Conservation (phyloP, 2,329 filamentous ascomycete species). For the Alternaria alternata region DNA sequence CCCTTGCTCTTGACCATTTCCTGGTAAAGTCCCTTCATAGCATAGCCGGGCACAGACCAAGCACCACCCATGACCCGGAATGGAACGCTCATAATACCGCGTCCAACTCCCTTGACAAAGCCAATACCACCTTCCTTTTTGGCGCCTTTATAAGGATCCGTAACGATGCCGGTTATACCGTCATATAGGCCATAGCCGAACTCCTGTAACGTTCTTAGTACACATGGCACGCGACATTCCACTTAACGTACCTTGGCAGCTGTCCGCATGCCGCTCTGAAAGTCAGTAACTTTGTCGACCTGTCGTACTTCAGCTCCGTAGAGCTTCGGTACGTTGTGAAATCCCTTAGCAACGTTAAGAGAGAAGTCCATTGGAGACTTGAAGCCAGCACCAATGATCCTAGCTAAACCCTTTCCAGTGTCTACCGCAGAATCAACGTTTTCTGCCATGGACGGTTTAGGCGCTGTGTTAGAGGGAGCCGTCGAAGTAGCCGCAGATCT, state of each 20-base stretch:
- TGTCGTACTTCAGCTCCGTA: slow-evolving; percentile 86
- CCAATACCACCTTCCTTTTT: slow-evolving; percentile 72
- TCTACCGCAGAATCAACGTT: slow-evolving; percentile 66
- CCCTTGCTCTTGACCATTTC: slow-evolving; percentile 76
- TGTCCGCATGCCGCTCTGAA: slow-evolving; percentile 77
- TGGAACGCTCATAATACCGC: slow-evolving; percentile 81
- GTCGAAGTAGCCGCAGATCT: slow-evolving; percentile 11
- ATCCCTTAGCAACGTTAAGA: slow-evolving; percentile 81
- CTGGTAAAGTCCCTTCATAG: slow-evolving; percentile 82
- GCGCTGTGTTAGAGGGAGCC: slow-evolving; percentile 23
- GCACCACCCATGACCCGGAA: slow-evolving; percentile 79
- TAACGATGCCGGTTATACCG: slow-evolving; percentile 81
- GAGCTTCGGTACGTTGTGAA: slow-evolving; percentile 84
- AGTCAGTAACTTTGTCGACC: slow-evolving; percentile 78
- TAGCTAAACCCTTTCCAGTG: slow-evolving; percentile 71
- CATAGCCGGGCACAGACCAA: slow-evolving; percentile 75
- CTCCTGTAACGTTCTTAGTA: slow-evolving; percentile 57
- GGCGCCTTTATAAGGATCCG: slow-evolving; percentile 75
- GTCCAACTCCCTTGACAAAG: slow-evolving; percentile 80
- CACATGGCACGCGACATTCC: background rate
- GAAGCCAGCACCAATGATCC: slow-evolving; percentile 77
- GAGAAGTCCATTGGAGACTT: slow-evolving; percentile 87
- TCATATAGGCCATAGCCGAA: slow-evolving; percentile 82
- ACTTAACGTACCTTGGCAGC: slow-evolving; percentile 69
- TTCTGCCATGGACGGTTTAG: slow-evolving; percentile 22